Percentiles rank a stretch among this genome's conserved stretches.
Evolutionary conservation across 1,139 yeast genomes (phyloP).

Genomic region (Yamadazyma dendronema): DNA sequence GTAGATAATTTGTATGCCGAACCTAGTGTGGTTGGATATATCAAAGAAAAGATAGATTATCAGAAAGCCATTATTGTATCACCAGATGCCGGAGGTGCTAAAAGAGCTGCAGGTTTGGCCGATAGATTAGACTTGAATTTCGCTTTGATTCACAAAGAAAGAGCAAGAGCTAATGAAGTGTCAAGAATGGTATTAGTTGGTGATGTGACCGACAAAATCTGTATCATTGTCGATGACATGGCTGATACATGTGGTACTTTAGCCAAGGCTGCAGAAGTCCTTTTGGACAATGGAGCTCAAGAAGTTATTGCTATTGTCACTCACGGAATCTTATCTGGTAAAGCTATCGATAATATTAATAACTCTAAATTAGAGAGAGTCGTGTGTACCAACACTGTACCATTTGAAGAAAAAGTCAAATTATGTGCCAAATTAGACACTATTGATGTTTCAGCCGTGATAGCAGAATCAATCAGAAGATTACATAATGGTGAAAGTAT

Average conservation of each 20-base stretch:
- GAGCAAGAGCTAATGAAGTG: conserved; percentile 78
- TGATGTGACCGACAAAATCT: conserved; percentile 67
- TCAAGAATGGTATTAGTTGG: conserved; percentile 77
- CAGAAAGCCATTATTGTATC: conserved; percentile 64
- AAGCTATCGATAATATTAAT: conserved; percentile 63
- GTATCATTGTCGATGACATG: conserved; percentile 78
- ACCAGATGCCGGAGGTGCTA: conserved; percentile 88
- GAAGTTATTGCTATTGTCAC: conserved; percentile 76
- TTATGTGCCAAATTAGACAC: conserved; percentile 58
- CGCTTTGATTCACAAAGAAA: conserved; percentile 79
- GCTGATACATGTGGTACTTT: conserved; percentile 84
- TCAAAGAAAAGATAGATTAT: conserved; percentile 49
- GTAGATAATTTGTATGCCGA: conserved; percentile 82
- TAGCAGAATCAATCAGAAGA: conserved; percentile 80
- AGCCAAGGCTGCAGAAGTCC: conserved; percentile 72
- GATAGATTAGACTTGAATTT: conserved; percentile 74
- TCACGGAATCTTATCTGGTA: conserved; percentile 75
- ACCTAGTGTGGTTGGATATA: conserved; percentile 70
- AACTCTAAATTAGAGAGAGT: conserved; percentile 56
- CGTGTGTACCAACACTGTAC: conserved; percentile 76
- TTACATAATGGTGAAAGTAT: conserved; percentile 83
- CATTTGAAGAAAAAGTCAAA: conserved; percentile 53
- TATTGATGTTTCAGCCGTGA: conserved; percentile 68
- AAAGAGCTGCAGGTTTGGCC: conserved; percentile 77
- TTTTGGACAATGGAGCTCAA: conserved; percentile 61